Evolutionary conservation across 805 yeast genomes (phyloP).

Genomic region (Lipomyces sp.): DNA sequence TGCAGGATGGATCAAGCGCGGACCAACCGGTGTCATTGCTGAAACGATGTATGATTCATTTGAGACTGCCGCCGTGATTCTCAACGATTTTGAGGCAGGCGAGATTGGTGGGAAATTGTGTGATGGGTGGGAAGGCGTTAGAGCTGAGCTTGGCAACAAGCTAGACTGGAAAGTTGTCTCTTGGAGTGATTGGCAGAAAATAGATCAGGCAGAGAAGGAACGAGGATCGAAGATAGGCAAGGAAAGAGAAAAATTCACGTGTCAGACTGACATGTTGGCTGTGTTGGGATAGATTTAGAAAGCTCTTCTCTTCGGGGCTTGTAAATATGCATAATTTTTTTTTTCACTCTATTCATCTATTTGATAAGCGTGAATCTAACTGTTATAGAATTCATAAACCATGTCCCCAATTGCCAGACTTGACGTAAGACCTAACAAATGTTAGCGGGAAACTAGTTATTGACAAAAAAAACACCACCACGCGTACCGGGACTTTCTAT

Average conservation of each 20-base stretch:
- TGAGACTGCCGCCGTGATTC: conserved; percentile 68
- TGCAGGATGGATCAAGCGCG: conserved; percentile 89
- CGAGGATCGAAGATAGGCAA: conserved; percentile 58
- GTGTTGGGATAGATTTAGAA: conserved; percentile 16
- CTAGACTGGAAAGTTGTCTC: conserved; percentile 45
- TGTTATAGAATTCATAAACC: conserved; percentile 50
- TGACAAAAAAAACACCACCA: not conserved
- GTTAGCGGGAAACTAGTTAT: not conserved
- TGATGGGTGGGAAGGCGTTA: conserved; percentile 45
- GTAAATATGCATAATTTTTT: conserved; percentile 1
- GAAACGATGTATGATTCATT: conserved; percentile 86
- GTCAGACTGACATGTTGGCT: conserved; percentile 55
- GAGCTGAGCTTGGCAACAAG: conserved; percentile 21
- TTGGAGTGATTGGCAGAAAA: conserved; percentile 71
- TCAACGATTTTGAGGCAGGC: conserved; percentile 52
- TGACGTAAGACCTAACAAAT: conserved; percentile 66
- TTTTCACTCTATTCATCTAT: conserved; percentile 1
- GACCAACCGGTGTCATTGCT: conserved; percentile 89
- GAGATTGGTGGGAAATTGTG: conserved; percentile 19
- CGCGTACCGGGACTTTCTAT: conserved; percentile 73
- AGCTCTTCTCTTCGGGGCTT: not conserved
- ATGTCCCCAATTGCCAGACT: conserved; percentile 81
- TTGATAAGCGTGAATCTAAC: not conserved
- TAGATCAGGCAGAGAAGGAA: conserved; percentile 59
- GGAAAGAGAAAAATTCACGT: conserved; percentile 61